Base-by-base conservation (phyloP, 208 protist genomes). In the Endotrypanum monterogeii region DNA sequence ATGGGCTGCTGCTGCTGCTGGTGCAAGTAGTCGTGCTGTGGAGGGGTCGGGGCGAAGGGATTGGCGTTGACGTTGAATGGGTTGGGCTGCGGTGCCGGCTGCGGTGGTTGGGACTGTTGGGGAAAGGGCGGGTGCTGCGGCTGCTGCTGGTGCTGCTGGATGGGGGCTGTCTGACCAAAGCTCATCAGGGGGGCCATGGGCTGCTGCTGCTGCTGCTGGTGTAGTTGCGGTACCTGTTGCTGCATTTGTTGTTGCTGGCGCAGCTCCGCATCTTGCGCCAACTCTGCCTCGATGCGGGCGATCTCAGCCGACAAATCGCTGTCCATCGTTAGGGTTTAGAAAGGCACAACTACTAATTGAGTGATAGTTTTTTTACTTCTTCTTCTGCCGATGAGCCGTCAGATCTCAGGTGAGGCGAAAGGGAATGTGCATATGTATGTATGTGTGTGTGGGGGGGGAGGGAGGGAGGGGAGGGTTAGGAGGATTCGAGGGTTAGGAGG, bases 291-390 rank as follows among this genome's bases (percentile, higher is more conserved):
- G 56, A 96, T 89, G 68, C 79, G 85, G 23, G 88, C 89, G 56
- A 96, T 93, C 74, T 96, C 88, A 32, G 82, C 88, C 4, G 88
- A 87, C 30, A 96, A 71, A 76, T 94, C 88, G 56, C 89, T 87
- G 73, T 91, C 88, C 85, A 89, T 91, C 30, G 41, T 20, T 75
- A 18, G 41, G 9, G 41, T 46, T 35, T 23, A 23, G 58, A 25
- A 18, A 67, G 37, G 56, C 14, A 25, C 28, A 57, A 37, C 25
- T 48, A 58, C 46, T 28, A n/a, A n/a, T n/a, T n/a, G n/a, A n/a
- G n/a, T 63, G 56, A 74, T 65, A 23, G 12, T 65, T n/a, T n/a
- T n/a, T n/a, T n/a, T n/a, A n/a, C n/a, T n/a, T n/a, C n/a, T n/a
- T n/a, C n/a, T n/a, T n/a, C n/a, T n/a, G n/a, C n/a, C n/a, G n/a